phyloP scores from a whole-genome alignment of 2,329 filamentous ascomycete species.

The Beauveria australis region DNA sequence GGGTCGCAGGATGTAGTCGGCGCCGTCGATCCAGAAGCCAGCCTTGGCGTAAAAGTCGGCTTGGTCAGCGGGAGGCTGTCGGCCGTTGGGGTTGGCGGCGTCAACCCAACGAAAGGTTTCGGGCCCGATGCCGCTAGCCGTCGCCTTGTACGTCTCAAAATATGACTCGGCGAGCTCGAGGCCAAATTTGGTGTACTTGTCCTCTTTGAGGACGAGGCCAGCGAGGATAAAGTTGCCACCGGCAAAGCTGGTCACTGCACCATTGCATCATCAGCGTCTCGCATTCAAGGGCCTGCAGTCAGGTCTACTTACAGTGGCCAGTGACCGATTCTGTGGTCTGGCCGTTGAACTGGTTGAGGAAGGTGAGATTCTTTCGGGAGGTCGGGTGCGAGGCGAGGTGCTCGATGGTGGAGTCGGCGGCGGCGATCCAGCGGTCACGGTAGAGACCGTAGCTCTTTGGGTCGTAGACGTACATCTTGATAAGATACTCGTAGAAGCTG shows the following conservation, averaged over 20 bases:
- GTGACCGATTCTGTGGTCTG: conserved; percentile 35
- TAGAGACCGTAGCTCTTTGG: conserved; percentile 53
- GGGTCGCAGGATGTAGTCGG: conserved; percentile 61
- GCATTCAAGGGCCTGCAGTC: conserved; percentile 48
- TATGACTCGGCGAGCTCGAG: conserved; percentile 64
- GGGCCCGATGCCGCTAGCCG: conserved; percentile 67
- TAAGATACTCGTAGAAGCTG: conserved; percentile 66
- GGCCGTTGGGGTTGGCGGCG: conserved; percentile 49
- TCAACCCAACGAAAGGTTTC: conserved; percentile 60
- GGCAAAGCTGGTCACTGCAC: conserved; percentile 72
- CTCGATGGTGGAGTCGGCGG: conserved; percentile 66
- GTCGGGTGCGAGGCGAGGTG: conserved; percentile 62
- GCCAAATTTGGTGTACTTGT: conserved; percentile 66
- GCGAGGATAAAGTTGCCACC: conserved; percentile 82
- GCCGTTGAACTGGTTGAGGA: conserved; percentile 51
- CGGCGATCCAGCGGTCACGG: conserved; percentile 65
- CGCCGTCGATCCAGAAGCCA: conserved; percentile 63
- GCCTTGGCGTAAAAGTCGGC: conserved; percentile 56
- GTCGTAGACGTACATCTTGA: conserved; percentile 88
- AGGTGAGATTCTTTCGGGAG: conserved; percentile 62
- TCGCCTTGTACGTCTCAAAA: conserved; percentile 62
- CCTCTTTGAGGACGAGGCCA: conserved; percentile 57
- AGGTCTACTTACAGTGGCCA: conserved; percentile 37
- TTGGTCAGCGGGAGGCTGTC: conserved; percentile 49
- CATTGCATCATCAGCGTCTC: conserved; percentile 33